A percentile compares a stretch with the other conserved stretches of the same genome.
These are phyloP conservation scores for Durio zibethinus DNA, from an alignment of 345 rosid species.

Conservation along the genomic window DNA sequence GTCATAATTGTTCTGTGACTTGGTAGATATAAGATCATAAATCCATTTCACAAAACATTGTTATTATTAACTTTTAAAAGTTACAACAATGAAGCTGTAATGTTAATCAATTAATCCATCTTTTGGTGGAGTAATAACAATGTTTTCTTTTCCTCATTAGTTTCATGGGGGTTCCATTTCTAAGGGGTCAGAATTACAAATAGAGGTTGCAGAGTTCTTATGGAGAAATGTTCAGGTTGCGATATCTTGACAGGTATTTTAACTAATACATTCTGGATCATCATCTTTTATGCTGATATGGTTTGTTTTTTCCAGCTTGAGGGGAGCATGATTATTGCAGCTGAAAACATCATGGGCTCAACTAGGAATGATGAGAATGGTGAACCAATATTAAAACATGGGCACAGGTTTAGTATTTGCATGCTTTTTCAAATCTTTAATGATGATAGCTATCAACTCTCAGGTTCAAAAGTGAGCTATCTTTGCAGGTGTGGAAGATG, in stretches of 20 bases:
- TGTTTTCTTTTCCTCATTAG: constrained; percentile 33
- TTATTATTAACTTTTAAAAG: background rate
- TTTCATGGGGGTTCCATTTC: constrained; percentile 75
- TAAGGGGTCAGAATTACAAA: constrained; percentile 71
- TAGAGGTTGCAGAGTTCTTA: constrained; percentile 83
- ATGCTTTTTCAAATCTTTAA: constrained; percentile 11
- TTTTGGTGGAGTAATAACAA: constrained; percentile 1
- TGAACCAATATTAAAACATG: constrained; percentile 66
- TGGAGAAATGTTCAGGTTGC: constrained; percentile 89
- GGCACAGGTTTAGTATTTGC: constrained; percentile 51
- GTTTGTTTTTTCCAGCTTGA: constrained; percentile 50
- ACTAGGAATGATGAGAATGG: constrained; percentile 39
- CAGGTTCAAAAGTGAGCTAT: constrained; percentile 6
- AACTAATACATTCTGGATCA: background rate
- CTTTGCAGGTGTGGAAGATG: constrained; percentile 80
- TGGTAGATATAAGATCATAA: background rate
- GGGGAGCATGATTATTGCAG: constrained; percentile 75
- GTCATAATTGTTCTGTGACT: background rate
- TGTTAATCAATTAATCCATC: background rate
- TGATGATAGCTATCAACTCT: background rate
- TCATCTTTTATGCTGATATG: constrained; percentile 22
- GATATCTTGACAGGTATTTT: constrained; percentile 3
- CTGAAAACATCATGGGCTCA: constrained; percentile 78
- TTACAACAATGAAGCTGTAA: background rate
- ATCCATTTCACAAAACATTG: background rate